Conservation (phyloP, 176 grass and related monocot species). For the Eremochloa ophiuroides region DNA sequence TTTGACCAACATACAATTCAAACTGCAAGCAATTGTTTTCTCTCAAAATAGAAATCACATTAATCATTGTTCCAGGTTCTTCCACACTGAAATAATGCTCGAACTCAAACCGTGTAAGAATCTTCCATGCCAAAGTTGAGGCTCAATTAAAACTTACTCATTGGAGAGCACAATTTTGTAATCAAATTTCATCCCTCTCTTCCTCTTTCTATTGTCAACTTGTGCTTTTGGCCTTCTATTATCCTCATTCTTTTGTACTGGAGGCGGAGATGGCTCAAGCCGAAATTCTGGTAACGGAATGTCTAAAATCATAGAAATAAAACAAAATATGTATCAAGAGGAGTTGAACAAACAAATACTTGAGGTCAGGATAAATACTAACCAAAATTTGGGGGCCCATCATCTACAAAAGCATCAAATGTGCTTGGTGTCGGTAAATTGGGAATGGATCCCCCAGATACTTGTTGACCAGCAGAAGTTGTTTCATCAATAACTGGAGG, state of each 20-base stretch:
- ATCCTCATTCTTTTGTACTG: conserved; percentile 34
- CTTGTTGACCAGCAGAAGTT: conserved; percentile 28
- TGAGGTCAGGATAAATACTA: conserved; percentile 18
- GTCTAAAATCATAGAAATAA: conserved; percentile 25
- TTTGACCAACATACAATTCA: neutral
- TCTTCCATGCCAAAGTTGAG: neutral
- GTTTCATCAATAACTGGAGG: conserved; percentile 13
- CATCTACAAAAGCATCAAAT: conserved; percentile 14
- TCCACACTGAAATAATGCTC: neutral
- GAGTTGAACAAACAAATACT: neutral
- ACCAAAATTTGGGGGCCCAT: conserved; percentile 17
- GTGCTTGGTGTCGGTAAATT: neutral
- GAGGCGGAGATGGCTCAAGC: conserved; percentile 62
- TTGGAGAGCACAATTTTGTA: conserved; percentile 50
- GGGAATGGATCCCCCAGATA: conserved; percentile 18
- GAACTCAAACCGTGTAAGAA: neutral
- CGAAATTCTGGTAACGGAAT: conserved; percentile 1
- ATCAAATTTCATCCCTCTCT: conserved; percentile 38
- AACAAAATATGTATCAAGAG: neutral
- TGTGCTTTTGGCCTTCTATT: conserved; percentile 14
- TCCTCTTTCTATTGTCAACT: conserved; percentile 2
- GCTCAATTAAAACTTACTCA: conserved; percentile 42
- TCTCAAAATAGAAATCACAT: neutral
- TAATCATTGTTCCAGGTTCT: neutral
- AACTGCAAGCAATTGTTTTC: neutral